These are phyloP conservation scores for Extremus antarcticus DNA, from an alignment of 495 filamentous ascomycete species.

Conservation along the genomic window DNA sequence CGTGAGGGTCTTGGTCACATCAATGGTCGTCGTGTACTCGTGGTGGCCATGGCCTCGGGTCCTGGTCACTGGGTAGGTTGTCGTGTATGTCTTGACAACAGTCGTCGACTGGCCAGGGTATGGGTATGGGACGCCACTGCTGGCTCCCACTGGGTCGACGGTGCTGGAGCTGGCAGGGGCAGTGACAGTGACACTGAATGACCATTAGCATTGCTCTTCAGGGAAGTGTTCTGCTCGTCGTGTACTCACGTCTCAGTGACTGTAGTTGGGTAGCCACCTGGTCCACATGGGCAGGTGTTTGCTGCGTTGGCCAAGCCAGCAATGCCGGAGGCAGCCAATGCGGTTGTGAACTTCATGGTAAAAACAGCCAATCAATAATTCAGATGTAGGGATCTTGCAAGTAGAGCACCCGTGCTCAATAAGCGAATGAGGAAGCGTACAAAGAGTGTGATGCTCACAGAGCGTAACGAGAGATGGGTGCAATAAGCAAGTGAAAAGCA, in stretches of 20 bases:
- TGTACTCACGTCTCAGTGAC: neutral
- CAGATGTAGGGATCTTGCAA: neutral
- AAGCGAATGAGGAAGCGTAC: neutral
- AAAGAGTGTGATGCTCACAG: neutral
- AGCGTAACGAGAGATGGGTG: neutral
- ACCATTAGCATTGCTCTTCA: too few relatives aligned
- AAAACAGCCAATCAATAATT: neutral
- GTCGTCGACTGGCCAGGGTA: neutral
- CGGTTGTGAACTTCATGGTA: neutral
- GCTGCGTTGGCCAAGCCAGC: neutral
- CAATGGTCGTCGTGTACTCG: neutral
- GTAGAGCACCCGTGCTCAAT: neutral
- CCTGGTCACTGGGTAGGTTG: neutral
- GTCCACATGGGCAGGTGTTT: neutral
- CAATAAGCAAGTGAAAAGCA: neutral
- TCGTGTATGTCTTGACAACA: neutral
- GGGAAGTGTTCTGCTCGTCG: too few relatives aligned
- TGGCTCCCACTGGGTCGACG: neutral
- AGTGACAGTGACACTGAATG: neutral
- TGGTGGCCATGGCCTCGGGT: neutral
- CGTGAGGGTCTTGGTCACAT: slow-evolving; percentile 1
- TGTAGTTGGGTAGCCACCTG: neutral
- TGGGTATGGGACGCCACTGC: neutral
- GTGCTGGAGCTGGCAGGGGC: neutral
- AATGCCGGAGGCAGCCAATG: neutral